Evolutionary conservation across 2,329 filamentous ascomycete genomes (phyloP).

Genomic region (Cladobotryum protrusum): DNA sequence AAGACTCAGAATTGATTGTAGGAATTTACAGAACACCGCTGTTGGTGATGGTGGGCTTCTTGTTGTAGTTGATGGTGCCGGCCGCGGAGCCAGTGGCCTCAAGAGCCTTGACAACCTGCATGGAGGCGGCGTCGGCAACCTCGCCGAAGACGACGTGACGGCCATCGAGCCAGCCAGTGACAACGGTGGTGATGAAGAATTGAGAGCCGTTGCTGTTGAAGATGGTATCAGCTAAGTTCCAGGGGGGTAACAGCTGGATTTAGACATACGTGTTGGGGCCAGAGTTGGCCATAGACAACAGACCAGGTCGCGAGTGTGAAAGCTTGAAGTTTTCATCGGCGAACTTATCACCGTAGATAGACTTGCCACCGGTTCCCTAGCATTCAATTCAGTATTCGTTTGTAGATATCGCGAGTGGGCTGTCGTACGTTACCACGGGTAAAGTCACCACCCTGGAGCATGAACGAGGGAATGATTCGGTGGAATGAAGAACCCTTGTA

Average conservation of each 20-base stretch:
- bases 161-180: conserved; percentile 77
- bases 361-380: conserved; percentile 84
- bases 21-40: conserved; percentile 43
- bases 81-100: conserved; percentile 53
- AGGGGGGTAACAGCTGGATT: neutral
- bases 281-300: conserved; percentile 93
- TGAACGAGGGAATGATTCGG: conserved; percentile 88
- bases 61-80: conserved; percentile 50
- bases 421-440: conserved; percentile 77
- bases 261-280: conserved; percentile 77
- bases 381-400: conserved; percentile 12
- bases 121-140: conserved; percentile 48
- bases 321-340: conserved; percentile 82
- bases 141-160: conserved; percentile 83
- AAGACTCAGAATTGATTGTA: neutral
- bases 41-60: conserved; percentile 53
- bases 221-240: neutral
- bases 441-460: conserved; percentile 96
- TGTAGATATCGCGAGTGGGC: neutral
- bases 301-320: conserved; percentile 68
- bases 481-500: conserved; percentile 84
- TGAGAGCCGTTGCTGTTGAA: conserved; percentile 83
- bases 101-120: conserved; percentile 53
- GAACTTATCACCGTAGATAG: conserved; percentile 95
- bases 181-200: conserved; percentile 95